Evolutionary conservation across 257 asterid genomes (phyloP).

Genomic region (Solanum megistacrolobum): DNA sequence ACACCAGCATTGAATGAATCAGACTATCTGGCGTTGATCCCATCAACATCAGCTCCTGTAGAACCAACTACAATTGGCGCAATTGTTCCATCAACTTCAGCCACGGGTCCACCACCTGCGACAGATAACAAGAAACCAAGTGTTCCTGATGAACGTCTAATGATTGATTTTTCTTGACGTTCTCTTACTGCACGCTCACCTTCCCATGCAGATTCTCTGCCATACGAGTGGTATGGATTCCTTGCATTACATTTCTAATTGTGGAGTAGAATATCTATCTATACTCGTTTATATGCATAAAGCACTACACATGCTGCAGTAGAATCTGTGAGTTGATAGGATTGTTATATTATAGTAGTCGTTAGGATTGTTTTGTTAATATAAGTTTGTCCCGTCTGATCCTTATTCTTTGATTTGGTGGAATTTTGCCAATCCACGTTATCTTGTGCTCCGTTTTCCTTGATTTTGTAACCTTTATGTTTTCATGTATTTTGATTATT

Average conservation of each 20-base stretch:
- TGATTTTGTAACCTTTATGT: background rate
- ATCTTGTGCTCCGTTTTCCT: background rate
- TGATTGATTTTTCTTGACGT: slow-evolving; percentile 67
- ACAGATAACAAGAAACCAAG: slow-evolving; percentile 27
- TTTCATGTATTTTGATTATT: background rate
- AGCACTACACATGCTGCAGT: background rate
- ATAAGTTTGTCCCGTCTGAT: background rate
- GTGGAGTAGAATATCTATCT: background rate
- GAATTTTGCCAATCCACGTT: background rate
- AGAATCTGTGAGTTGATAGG: background rate
- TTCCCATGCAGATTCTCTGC: background rate
- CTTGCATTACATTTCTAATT: background rate
- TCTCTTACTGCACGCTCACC: background rate
- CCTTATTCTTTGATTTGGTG: background rate
- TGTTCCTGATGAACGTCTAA: slow-evolving; percentile 39
- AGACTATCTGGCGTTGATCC: slow-evolving; percentile 27
- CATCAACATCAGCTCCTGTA: slow-evolving; percentile 19
- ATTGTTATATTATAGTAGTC: background rate
- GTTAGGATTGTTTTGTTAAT: background rate
- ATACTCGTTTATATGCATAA: background rate
- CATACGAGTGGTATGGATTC: background rate
- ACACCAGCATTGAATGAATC: slow-evolving; percentile 13
- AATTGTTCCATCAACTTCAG: slow-evolving; percentile 19
- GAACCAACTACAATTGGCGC: slow-evolving; percentile 23
- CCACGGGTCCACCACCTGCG: slow-evolving; percentile 1